Evolutionary conservation across 129 eudicot genomes (phyloP).

Genomic region (Artemisia annua): DNA sequence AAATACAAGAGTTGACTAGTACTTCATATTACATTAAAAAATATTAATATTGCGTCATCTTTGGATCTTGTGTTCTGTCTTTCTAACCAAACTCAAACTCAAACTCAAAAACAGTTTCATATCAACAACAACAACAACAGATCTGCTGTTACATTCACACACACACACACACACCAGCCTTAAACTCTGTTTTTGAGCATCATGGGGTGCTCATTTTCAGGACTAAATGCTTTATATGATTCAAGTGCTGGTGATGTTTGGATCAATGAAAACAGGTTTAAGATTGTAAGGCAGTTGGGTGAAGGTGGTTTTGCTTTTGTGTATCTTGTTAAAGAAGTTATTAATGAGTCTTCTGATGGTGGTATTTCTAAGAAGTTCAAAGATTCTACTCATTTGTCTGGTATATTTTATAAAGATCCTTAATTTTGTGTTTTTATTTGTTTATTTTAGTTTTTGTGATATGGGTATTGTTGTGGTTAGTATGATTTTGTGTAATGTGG

Average conservation of each 20-base stretch:
- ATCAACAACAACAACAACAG: conserved; percentile 1
- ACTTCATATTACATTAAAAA: too few species aligned
- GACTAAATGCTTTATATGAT: conserved; percentile 84
- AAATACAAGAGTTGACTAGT: conserved; percentile 5
- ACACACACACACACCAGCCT: background rate
- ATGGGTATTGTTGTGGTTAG: background rate
- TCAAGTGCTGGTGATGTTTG: conserved; percentile 78
- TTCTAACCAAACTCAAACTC: conserved; percentile 16
- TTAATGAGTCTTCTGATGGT: conserved; percentile 32
- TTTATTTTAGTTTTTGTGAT: background rate
- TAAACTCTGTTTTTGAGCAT: background rate
- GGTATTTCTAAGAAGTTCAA: conserved; percentile 57
- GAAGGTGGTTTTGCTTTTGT: conserved; percentile 55
- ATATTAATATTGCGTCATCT: background rate
- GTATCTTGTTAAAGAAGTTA: conserved; percentile 45
- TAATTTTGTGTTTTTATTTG: background rate
- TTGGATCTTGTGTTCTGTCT: conserved; percentile 29
- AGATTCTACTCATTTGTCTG: conserved; percentile 79
- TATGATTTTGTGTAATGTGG: conserved; percentile 7
- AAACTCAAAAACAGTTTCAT: background rate
- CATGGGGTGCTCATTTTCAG: conserved; percentile 97
- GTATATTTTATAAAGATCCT: conserved; percentile 41
- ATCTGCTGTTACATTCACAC: conserved; percentile 28
- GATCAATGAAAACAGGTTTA: conserved; percentile 67
- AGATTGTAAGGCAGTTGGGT: conserved; percentile 44